Percentiles rank a stretch among this genome's conserved stretches.
Evolutionary conservation across 192 early-diverging fungal genomes (phyloP).

Genomic region (Backusella luteola): DNA sequence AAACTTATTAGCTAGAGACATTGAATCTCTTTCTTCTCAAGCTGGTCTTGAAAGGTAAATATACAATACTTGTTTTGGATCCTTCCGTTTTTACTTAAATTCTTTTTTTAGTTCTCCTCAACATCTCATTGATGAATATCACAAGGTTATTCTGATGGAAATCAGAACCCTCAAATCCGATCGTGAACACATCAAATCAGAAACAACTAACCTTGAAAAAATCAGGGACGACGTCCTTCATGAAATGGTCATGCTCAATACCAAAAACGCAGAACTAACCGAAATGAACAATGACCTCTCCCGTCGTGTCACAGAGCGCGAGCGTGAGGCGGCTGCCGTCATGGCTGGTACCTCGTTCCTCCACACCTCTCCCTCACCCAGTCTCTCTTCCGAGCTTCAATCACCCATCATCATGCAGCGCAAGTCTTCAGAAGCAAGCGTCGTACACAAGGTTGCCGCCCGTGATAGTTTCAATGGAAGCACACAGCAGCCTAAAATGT

Average conservation of each 20-base stretch:
- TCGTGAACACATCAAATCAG: slow-evolving; percentile 42
- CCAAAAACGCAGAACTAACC: slow-evolving; percentile 51
- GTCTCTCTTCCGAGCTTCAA: slow-evolving; percentile 17
- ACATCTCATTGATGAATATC: slow-evolving; percentile 37
- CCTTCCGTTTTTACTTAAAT: not conserved
- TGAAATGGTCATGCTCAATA: slow-evolving; percentile 50
- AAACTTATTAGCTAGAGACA: slow-evolving; percentile 32
- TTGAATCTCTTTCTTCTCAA: slow-evolving; percentile 35
- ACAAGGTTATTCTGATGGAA: slow-evolving; percentile 42
- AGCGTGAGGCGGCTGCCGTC: slow-evolving; percentile 37
- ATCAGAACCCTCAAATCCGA: slow-evolving; percentile 48
- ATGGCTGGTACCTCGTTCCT: slow-evolving; percentile 40
- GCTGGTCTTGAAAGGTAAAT: slow-evolving; percentile 39
- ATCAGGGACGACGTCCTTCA: slow-evolving; percentile 51
- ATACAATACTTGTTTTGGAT: not conserved
- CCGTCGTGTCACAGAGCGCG: slow-evolving; percentile 33
- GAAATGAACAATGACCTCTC: slow-evolving; percentile 58
- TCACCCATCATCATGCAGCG: slow-evolving; percentile 16
- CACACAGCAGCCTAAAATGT: slow-evolving; percentile 45
- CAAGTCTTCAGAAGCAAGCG: slow-evolving; percentile 24
- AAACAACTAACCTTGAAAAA: slow-evolving; percentile 42
- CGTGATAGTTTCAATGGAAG: slow-evolving; percentile 40
- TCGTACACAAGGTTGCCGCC: slow-evolving; percentile 20
- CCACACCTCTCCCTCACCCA: slow-evolving; percentile 19
- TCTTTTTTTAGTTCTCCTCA: not conserved